Evolutionary conservation across 1,284 basidiomycete species (phyloP), one percentile per base, ranked within the genome.

Genomic region (Tilletia indica): DNA sequence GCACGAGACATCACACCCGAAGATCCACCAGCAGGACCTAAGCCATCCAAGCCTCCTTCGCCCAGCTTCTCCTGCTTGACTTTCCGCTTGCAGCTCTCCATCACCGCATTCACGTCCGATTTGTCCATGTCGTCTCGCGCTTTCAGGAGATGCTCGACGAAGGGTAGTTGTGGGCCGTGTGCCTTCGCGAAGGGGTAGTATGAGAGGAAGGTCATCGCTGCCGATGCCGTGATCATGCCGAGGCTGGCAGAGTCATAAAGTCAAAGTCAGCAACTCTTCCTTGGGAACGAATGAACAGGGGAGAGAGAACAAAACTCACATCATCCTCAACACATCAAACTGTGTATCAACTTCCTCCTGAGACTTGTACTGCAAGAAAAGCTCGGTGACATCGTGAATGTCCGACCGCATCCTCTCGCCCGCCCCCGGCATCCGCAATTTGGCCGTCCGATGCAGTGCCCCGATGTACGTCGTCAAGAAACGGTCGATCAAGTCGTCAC

Each of bases 381-480:
- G 93, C 64, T 88, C 87, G 84, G 91, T 93, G 11, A 91, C 89
- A 69, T 90, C 88, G 47, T 89, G 88, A 70, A 97, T 89, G 82
- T 99, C 97, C 48, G 89, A 88, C 77, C 91, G 89, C 82, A 99
- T 92, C 36, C 90, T 89, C 16, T 93, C 90, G 14, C 91, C 89
- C 0, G 94, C 93, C 3, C 87, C 88, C 0, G 95, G 94, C 87
- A 98, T 93, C 75, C 89, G 90, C 47, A 99, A 87, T 83, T 96
- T 94, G n/a, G 91, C 88, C 0, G 92, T 89, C 79, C 92, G 91
- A 9, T 91, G 91, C 19, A 99, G 88, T 0, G 91, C 91, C 64
- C 91, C 94, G 76, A 99, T 89, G 85, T 99, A 99, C 6, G 89
- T 88, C 77, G 96, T 91, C 48, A 99, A 88, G 87, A 97, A 95